Percentiles rank a stretch among this genome's conserved stretches.
Evolutionary conservation across 768 basidiomycete species (phyloP).

Genomic region (Leccinum subtestaceum): DNA sequence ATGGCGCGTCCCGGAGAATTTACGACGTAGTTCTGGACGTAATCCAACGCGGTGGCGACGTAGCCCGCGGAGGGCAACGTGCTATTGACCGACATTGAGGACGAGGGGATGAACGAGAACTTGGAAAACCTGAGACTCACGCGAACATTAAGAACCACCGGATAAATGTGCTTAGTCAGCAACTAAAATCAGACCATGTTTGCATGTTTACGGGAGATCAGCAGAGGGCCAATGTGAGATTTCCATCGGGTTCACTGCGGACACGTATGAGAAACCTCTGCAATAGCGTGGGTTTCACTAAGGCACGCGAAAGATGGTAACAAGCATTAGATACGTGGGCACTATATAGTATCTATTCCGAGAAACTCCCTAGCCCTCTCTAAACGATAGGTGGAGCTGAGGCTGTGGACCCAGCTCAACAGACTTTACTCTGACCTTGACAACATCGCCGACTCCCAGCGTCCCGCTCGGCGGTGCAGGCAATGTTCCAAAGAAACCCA

Average conservation of each 20-base stretch:
- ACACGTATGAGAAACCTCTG: neutral
- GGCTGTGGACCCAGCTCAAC: conserved; percentile 33
- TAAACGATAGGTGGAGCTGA: conserved; percentile 20
- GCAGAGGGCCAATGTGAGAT: neutral
- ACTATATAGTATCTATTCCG: neutral
- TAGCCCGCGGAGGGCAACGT: conserved; percentile 27
- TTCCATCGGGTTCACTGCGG: too few species aligned
- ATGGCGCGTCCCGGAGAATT: conserved; percentile 29
- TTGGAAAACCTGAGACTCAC: neutral
- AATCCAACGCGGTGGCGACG: conserved; percentile 18
- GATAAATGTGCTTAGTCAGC: conserved; percentile 26
- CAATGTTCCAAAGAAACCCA: conserved; percentile 24
- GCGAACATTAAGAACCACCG: neutral
- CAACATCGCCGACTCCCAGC: conserved; percentile 25
- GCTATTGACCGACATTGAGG: conserved; percentile 26
- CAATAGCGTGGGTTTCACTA: neutral
- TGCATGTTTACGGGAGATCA: neutral
- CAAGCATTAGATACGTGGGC: neutral
- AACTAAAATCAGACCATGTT: conserved; percentile 18
- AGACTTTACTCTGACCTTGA: conserved; percentile 26
- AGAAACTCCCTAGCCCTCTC: neutral
- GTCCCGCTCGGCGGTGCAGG: conserved; percentile 4
- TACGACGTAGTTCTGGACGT: conserved; percentile 17
- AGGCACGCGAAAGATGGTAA: neutral
- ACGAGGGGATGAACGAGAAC: conserved; percentile 1